phyloP scores from a whole-genome alignment of 306 rosid species.

The Cicer cuneatum region DNA sequence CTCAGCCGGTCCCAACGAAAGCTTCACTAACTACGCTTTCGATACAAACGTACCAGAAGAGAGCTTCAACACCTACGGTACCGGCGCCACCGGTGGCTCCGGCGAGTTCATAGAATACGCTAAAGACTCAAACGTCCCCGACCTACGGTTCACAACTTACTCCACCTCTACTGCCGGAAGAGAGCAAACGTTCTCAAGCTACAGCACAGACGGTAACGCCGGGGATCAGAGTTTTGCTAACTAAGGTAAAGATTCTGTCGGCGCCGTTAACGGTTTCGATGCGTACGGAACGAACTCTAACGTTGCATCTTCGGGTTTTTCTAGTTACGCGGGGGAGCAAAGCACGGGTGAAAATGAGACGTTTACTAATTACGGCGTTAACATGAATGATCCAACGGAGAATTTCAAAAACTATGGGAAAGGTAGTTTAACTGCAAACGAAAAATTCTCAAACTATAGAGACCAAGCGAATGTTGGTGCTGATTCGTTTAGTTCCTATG shows the following conservation, averaged over 20 bases:
- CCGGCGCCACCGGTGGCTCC: conserved; percentile 56
- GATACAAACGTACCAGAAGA: conserved; percentile 61
- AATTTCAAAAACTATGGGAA: conserved; percentile 67
- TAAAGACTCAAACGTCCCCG: conserved; percentile 52
- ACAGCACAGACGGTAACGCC: conserved; percentile 62
- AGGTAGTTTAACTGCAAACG: conserved; percentile 52
- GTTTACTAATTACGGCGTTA: conserved; percentile 60
- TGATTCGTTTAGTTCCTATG: conserved; percentile 67
- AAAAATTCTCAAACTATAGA: conserved; percentile 70
- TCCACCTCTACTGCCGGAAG: conserved; percentile 60
- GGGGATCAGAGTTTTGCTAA: conserved; percentile 63
- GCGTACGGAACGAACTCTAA: conserved; percentile 64
- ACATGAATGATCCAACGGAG: conserved; percentile 59
- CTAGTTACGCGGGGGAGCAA: conserved; percentile 52
- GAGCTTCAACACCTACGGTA: conserved; percentile 68
- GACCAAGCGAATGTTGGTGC: conserved; percentile 72
- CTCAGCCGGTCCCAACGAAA: conserved; percentile 58
- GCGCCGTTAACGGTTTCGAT: conserved; percentile 53
- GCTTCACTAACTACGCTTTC: conserved; percentile 57
- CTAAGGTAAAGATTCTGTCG: conserved; percentile 61
- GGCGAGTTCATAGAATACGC: conserved; percentile 71
- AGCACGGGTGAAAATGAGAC: conserved; percentile 50
- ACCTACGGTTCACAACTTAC: conserved; percentile 67
- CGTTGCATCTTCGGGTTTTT: conserved; percentile 54
- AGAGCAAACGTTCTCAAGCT: conserved; percentile 57